These are phyloP conservation scores for Neopestalotiopsis sp. DNA, from an alignment of 2,329 filamentous ascomycete genomes.

Conservation along the genomic window DNA sequence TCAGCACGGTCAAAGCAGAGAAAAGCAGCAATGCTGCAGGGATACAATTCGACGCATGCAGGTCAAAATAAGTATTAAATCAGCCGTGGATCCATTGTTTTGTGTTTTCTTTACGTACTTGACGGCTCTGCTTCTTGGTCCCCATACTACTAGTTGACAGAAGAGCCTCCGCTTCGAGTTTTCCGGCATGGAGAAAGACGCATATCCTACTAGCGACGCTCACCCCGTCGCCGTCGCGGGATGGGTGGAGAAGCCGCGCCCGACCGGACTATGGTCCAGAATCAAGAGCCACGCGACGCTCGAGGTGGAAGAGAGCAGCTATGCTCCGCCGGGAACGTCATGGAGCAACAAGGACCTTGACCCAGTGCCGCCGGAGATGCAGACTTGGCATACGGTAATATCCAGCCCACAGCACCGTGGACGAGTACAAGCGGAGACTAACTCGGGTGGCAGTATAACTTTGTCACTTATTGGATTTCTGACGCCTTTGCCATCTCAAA, in stretches of 20 bases:
- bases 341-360: slow-evolving; percentile 22
- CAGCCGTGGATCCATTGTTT: neutral
- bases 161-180: neutral
- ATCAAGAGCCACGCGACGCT: slow-evolving; percentile 15
- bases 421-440: neutral
- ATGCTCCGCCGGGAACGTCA: slow-evolving; percentile 18
- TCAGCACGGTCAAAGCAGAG: neutral
- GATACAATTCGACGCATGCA: neutral
- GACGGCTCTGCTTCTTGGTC: neutral
- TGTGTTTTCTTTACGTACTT: slow-evolving; percentile 12
- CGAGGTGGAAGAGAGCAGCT: slow-evolving; percentile 21
- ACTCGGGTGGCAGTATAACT: slow-evolving; percentile 10
- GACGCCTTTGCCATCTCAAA: slow-evolving; percentile 26
- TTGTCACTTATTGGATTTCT: slow-evolving; percentile 27
- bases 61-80: neutral
- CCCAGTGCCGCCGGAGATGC: slow-evolving; percentile 16
- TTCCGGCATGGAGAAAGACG: slow-evolving; percentile 4
- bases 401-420: too few species aligned
- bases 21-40: neutral
- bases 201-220: neutral
- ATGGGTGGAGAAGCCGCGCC: slow-evolving; percentile 16
- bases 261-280: slow-evolving; percentile 16
- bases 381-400: slow-evolving; percentile 16
- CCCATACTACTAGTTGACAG: neutral
- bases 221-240: slow-evolving; percentile 17